Conservation (phyloP, 129 eudicot species). For the Centrapalus pauciflorus region DNA sequence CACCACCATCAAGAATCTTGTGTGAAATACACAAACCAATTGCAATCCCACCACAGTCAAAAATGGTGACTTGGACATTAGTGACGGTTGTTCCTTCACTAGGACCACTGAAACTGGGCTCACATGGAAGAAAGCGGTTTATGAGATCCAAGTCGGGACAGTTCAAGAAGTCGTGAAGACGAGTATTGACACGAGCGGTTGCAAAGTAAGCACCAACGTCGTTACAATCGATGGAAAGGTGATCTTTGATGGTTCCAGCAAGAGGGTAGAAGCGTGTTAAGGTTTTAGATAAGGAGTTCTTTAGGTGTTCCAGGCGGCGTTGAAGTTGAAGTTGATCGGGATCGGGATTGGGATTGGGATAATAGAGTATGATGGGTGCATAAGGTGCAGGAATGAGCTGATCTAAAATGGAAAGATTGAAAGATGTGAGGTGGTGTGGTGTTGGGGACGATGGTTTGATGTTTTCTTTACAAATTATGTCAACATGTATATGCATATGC, state of each 20-base stretch:
- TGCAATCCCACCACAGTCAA: constrained; percentile 64
- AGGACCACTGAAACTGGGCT: constrained; percentile 16
- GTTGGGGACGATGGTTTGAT: constrained; percentile 73
- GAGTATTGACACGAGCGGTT: constrained; percentile 27
- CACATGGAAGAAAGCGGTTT: constrained; percentile 46
- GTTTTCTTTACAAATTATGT: constrained; percentile 42
- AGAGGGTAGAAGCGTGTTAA: constrained; percentile 62
- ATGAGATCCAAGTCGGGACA: constrained; percentile 28
- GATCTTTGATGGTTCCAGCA: constrained; percentile 50
- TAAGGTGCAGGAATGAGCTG: constrained; percentile 75
- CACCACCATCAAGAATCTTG: constrained; percentile 59
- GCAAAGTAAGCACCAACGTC: constrained; percentile 56
- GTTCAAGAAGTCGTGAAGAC: constrained; percentile 33
- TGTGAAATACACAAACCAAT: constrained; percentile 65
- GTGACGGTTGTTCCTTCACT: constrained; percentile 30
- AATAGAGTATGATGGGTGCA: constrained; percentile 59
- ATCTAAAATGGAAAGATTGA: constrained; percentile 53
- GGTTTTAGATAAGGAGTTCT: constrained; percentile 48
- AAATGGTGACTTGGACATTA: constrained; percentile 45
- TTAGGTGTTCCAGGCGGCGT: constrained; percentile 22
- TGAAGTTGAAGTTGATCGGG: constrained; percentile 18
- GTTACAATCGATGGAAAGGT: constrained; percentile 54
- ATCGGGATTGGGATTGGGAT: constrained; percentile 24
- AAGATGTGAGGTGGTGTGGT: constrained; percentile 47
- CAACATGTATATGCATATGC: no score